Percentiles rank a stretch among this genome's conserved stretches.
Conservation (phyloP, 257 asterid species). For the Solanum tarijense region DNA sequence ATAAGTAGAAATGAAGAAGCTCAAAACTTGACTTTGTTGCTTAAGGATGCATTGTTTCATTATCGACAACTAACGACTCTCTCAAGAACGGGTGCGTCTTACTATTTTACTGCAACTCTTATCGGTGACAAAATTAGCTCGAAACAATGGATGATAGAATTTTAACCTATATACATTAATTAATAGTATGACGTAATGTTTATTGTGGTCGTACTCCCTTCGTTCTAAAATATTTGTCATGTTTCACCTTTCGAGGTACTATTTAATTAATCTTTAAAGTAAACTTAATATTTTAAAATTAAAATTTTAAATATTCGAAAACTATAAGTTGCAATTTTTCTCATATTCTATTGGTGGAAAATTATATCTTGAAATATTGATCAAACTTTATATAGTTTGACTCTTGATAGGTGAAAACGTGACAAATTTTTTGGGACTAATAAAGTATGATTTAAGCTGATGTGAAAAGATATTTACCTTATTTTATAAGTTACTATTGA, state of each 20-base stretch:
- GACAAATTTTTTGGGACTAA: rapidly evolving
- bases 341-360: no score
- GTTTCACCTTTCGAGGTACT: rapidly evolving
- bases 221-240: not conserved
- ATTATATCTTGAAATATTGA: no score
- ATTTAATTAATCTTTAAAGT: no score
- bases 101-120: no score
- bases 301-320: not conserved
- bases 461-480: not conserved
- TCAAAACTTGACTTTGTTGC: conserved; percentile 21
- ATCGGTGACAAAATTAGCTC: not conserved
- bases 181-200: not conserved
- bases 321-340: not conserved
- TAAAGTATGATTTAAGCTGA: not conserved
- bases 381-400: not conserved
- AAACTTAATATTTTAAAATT: not conserved
- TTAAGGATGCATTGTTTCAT: conserved; percentile 38
- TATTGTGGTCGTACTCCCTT: not conserved
- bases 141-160: not conserved
- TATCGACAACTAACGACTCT: not conserved
- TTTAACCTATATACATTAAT: not conserved
- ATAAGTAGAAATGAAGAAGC: conserved; percentile 10
- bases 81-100: not conserved
- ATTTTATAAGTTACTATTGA: not conserved
- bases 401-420: not conserved